phyloP scores from a whole-genome alignment of 2,329 filamentous ascomycete genomes.

The Aureobasidium zeae region DNA sequence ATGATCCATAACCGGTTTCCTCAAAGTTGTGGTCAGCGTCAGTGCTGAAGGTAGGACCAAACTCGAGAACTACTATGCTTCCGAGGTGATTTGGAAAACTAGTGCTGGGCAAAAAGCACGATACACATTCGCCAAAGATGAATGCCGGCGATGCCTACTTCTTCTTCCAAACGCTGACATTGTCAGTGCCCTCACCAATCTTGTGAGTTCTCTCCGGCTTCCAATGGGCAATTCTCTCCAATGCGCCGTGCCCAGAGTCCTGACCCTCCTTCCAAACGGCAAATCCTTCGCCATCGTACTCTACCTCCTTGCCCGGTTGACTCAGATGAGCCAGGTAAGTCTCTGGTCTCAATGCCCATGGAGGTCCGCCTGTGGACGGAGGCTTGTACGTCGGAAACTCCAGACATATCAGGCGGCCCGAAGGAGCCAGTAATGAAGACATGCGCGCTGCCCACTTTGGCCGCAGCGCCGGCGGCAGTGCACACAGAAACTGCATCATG shows the following conservation, averaged over 20 bases:
- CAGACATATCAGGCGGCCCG: slow-evolving; percentile 52
- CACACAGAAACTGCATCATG: slow-evolving; percentile 49
- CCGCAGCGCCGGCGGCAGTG: slow-evolving; percentile 46
- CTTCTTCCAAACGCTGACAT: slow-evolving; percentile 39
- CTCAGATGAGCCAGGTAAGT: slow-evolving; percentile 64
- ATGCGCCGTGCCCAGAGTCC: slow-evolving; percentile 33
- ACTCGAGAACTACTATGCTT: too few relatives aligned
- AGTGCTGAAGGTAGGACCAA: too few relatives aligned
- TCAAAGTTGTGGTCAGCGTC: too few relatives aligned
- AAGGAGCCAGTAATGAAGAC: slow-evolving; percentile 43
- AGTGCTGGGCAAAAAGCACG: too few relatives aligned
- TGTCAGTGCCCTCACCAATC: slow-evolving; percentile 43
- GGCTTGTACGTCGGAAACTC: slow-evolving; percentile 72
- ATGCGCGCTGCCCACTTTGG: slow-evolving; percentile 50
- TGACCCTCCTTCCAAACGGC: slow-evolving; percentile 29
- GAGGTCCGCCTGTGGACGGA: slow-evolving; percentile 57
- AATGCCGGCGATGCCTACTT: too few relatives aligned
- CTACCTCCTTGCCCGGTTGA: slow-evolving; percentile 57
- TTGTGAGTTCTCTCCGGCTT: slow-evolving; percentile 48
- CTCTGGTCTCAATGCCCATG: slow-evolving; percentile 59
- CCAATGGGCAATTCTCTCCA: slow-evolving; percentile 45
- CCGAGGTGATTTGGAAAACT: too few relatives aligned
- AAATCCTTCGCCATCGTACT: slow-evolving; percentile 50
- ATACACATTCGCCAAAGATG: too few relatives aligned
- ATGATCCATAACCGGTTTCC: too few relatives aligned